Percentiles rank a stretch among this genome's conserved stretches.
phyloP scores from a whole-genome alignment of 2,329 filamentous ascomycete genomes.

The Aspergillus phoenicis region DNA sequence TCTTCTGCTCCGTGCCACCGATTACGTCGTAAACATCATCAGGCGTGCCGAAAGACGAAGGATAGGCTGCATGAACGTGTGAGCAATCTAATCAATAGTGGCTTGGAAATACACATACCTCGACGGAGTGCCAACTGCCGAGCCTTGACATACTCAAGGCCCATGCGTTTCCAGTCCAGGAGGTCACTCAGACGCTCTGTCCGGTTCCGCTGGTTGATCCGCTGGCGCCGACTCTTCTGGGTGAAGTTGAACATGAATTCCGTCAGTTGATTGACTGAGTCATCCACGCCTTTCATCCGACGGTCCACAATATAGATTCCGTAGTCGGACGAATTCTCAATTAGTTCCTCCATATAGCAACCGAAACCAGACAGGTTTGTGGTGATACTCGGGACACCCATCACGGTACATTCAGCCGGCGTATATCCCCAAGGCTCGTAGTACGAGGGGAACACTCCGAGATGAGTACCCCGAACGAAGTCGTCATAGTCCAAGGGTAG shows the following conservation, averaged over 20 bases:
- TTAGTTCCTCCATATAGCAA: slow-evolving; percentile 99
- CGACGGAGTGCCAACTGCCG: slow-evolving; percentile 86
- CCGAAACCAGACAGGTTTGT: slow-evolving; percentile 97
- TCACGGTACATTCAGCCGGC: slow-evolving; percentile 95
- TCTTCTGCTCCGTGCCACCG: slow-evolving; percentile 89
- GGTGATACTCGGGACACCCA: slow-evolving; percentile 98
- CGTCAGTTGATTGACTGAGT: slow-evolving; percentile 93
- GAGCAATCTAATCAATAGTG: slow-evolving; percentile 9
- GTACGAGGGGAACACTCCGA: slow-evolving; percentile 95
- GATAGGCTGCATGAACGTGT: slow-evolving; percentile 66
- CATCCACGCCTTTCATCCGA: slow-evolving; percentile 91
- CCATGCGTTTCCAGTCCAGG: slow-evolving; percentile 99
- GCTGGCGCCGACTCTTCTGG: slow-evolving; percentile 88
- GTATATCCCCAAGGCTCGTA: slow-evolving; percentile 99
- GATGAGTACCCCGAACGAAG: slow-evolving; percentile 93
- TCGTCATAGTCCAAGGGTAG: slow-evolving; percentile 97
- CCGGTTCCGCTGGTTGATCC: slow-evolving; percentile 97
- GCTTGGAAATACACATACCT: slow-evolving; percentile 36
- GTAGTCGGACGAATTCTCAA: slow-evolving; percentile 96
- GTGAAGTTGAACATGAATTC: slow-evolving; percentile 94
- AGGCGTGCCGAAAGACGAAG: slow-evolving; percentile 73
- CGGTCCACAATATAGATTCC: slow-evolving; percentile 99
- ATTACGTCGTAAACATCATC: slow-evolving; percentile 89
- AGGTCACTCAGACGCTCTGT: slow-evolving; percentile 94
- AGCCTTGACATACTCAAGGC: slow-evolving; percentile 98